Evolutionary conservation across 2,329 filamentous ascomycete genomes (phyloP).

Genomic region (Aspergillus udagawae): DNA sequence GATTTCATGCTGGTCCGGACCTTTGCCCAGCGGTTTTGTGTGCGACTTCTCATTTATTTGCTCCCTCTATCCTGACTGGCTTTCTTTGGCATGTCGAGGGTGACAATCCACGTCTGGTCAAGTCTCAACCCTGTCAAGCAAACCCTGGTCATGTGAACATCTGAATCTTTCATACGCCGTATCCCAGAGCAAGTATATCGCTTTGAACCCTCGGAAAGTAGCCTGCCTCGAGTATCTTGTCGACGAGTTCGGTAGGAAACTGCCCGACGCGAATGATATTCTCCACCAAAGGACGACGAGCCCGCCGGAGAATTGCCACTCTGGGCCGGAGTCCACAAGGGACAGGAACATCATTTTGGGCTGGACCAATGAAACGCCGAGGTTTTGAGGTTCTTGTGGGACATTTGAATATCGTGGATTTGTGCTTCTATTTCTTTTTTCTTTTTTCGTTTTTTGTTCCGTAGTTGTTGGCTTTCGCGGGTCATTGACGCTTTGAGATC

Average conservation of each 20-base stretch:
- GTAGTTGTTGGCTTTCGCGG: neutral
- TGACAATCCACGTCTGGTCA: neutral
- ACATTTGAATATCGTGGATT: neutral
- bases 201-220: neutral
- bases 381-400: neutral
- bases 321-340: conserved; percentile 2
- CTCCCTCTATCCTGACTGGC: too few relatives aligned
- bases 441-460: neutral
- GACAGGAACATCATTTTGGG: neutral
- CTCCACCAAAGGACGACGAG: conserved; percentile 19
- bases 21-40: neutral
- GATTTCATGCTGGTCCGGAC: neutral
- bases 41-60: neutral
- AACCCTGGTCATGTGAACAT: neutral
- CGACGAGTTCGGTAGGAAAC: neutral
- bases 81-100: too few relatives aligned
- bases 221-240: neutral
- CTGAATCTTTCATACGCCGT: neutral
- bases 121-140: neutral
- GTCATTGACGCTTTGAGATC: neutral
- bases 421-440: neutral
- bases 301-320: conserved; percentile 27
- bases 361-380: neutral
- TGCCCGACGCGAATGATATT: conserved; percentile 2
- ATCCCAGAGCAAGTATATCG: neutral